A percentile compares a stretch with the other conserved stretches of the same genome.
phyloP scores from a whole-genome alignment of 2,329 filamentous ascomycete species.

The Xylariaceae sp. region DNA sequence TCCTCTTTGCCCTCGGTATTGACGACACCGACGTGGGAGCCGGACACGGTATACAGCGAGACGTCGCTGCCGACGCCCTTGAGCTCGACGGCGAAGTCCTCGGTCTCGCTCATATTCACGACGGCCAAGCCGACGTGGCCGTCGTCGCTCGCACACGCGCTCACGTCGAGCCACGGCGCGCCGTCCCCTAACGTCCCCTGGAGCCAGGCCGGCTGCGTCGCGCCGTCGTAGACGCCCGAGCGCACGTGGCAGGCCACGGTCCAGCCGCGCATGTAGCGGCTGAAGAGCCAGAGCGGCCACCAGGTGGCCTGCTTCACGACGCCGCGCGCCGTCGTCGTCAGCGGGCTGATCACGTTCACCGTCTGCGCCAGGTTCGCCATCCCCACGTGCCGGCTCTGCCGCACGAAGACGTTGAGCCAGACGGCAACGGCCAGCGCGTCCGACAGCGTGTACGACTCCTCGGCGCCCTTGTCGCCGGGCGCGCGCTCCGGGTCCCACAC shows the following conservation, averaged over 20 bases:
- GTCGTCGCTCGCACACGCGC: slow-evolving; percentile 59
- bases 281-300: slow-evolving; percentile 73
- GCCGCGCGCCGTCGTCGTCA: slow-evolving; percentile 70
- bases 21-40: slow-evolving; percentile 55
- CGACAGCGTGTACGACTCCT: slow-evolving; percentile 74
- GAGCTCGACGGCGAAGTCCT: slow-evolving; percentile 62
- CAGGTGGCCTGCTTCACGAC: slow-evolving; percentile 73
- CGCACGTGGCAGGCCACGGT: slow-evolving; percentile 68
- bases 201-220: slow-evolving; percentile 68
- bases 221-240: slow-evolving; percentile 65
- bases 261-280: slow-evolving; percentile 72
- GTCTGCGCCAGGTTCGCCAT: slow-evolving; percentile 81
- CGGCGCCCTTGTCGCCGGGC: slow-evolving; percentile 70
- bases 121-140: slow-evolving; percentile 69
- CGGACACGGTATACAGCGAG: slow-evolving; percentile 65
- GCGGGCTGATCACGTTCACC: slow-evolving; percentile 76
- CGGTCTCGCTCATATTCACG: slow-evolving; percentile 69
- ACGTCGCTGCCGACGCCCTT: slow-evolving; percentile 59
- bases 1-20: slow-evolving; percentile 67
- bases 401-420: slow-evolving; percentile 77
- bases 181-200: slow-evolving; percentile 59
- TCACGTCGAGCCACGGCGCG: slow-evolving; percentile 72
- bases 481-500: slow-evolving; percentile 77
- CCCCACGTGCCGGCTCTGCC: slow-evolving; percentile 69
- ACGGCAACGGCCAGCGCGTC: slow-evolving; percentile 75